Evolutionary conservation across 108 stramenopile species (phyloP).

Genomic region (Licmophora abbreviata): DNA sequence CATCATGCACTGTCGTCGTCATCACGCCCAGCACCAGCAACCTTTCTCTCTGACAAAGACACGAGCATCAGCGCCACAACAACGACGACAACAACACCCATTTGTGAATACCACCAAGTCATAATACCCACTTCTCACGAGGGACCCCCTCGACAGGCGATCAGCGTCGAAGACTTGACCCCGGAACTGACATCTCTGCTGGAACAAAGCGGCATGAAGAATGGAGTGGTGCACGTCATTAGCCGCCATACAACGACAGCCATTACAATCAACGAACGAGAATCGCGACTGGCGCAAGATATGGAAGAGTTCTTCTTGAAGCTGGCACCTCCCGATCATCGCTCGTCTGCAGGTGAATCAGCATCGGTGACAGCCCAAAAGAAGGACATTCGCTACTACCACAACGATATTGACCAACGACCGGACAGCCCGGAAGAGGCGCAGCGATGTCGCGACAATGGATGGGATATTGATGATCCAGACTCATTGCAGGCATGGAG

Average conservation of each 20-base stretch:
- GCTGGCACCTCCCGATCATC: slow-evolving; percentile 75
- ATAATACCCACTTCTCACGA: slow-evolving; percentile 22
- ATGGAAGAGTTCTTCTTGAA: slow-evolving; percentile 47
- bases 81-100: no score
- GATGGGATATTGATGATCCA: slow-evolving; percentile 76
- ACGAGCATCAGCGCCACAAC: no score
- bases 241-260: slow-evolving; percentile 82
- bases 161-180: slow-evolving; percentile 80
- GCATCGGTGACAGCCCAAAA: slow-evolving; percentile 2
- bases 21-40: not conserved
- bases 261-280: slow-evolving; percentile 80
- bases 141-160: slow-evolving; percentile 56
- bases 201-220: slow-evolving; percentile 39
- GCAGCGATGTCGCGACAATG: slow-evolving; percentile 77
- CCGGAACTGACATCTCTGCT: slow-evolving; percentile 41
- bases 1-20: no score
- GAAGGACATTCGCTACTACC: slow-evolving; percentile 47
- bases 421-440: slow-evolving; percentile 72
- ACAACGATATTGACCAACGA: slow-evolving; percentile 80
- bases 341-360: slow-evolving; percentile 23
- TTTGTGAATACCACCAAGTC: slow-evolving; percentile 50
- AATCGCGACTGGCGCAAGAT: slow-evolving; percentile 66
- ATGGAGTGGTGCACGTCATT: slow-evolving; percentile 64
- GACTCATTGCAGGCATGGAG: slow-evolving; percentile 59
- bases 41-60: not conserved